phyloP scores from a whole-genome alignment of 1,284 basidiomycete genomes.

The Trichosporon sp. region DNA sequence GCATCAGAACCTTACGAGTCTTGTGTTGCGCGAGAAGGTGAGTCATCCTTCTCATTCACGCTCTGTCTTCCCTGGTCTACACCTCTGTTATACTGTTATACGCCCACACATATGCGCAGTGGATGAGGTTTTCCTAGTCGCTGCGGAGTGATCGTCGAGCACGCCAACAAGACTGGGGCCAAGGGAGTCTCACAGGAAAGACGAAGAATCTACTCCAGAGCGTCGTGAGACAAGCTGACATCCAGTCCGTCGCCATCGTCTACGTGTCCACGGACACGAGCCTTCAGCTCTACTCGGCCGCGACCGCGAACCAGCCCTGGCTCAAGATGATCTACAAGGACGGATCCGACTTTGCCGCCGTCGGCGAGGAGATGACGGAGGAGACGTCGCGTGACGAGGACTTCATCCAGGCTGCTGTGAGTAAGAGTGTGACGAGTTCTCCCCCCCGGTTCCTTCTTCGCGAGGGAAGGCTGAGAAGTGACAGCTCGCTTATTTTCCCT shows the following conservation, averaged over 20 bases:
- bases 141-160: no score
- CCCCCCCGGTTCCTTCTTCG: no score
- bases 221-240: conserved; percentile 5
- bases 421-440: conserved; percentile 21
- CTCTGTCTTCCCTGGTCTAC: neutral
- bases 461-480: no score
- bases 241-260: conserved; percentile 44
- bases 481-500: no score
- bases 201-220: no score
- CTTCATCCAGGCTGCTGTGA: conserved; percentile 55
- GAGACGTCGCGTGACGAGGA: conserved; percentile 56
- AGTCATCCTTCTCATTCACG: neutral
- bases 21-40: conserved; percentile 28
- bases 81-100: no score
- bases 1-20: conserved; percentile 23
- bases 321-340: conserved; percentile 55
- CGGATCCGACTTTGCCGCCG: conserved; percentile 56
- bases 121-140: no score
- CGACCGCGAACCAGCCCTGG: conserved; percentile 52
- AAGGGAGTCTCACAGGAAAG: no score
- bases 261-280: conserved; percentile 56
- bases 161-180: no score
- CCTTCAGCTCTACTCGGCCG: conserved; percentile 35
- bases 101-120: no score
- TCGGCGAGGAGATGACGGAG: conserved; percentile 42